Percentiles rank a stretch among this genome's conserved stretches.
Evolutionary conservation across 2,329 filamentous ascomycete genomes (phyloP).

Genomic region (Ophidiomyces ophidiicola): DNA sequence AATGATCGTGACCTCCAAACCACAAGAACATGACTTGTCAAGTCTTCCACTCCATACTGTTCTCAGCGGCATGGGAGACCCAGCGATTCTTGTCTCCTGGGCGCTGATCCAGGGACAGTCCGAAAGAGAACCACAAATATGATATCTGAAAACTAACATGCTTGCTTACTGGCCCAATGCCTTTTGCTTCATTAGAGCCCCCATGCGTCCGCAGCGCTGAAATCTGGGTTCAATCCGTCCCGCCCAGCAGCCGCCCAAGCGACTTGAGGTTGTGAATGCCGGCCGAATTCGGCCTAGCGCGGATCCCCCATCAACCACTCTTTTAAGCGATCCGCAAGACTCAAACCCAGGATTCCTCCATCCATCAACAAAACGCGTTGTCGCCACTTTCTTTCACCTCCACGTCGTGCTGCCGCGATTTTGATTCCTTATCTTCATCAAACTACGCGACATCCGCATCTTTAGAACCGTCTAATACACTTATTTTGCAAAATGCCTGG

Average conservation of each 20-base stretch:
- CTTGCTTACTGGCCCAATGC: background rate
- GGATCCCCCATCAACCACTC: constrained; percentile 12
- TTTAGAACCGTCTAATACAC: constrained; percentile 20
- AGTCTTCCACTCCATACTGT: too few species aligned
- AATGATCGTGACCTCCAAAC: too few species aligned
- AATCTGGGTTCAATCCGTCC: constrained; percentile 4
- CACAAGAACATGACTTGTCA: too few species aligned
- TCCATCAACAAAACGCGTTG: constrained; percentile 32
- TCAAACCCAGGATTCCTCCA: constrained; percentile 18
- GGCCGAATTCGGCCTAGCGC: constrained; percentile 30
- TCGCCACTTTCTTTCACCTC: constrained; percentile 10
- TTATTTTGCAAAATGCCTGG: constrained; percentile 50
- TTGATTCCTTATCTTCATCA: constrained; percentile 18
- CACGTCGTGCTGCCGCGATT: constrained; percentile 17
- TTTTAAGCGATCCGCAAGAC: constrained; percentile 27
- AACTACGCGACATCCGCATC: constrained; percentile 21
- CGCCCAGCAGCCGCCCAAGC: background rate
- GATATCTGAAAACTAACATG: constrained; percentile 4
- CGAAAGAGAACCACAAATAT: background rate
- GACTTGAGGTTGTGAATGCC: constrained; percentile 9
- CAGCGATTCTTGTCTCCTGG: too few species aligned
- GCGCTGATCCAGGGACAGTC: constrained; percentile 5
- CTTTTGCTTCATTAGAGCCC: background rate
- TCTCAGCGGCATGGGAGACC: too few species aligned
- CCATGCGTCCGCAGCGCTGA: background rate